Percentiles rank a stretch among this genome's conserved stretches.
Conservation (phyloP, 371 early-diverging fungal species). For the Rhizopus sp. region DNA sequence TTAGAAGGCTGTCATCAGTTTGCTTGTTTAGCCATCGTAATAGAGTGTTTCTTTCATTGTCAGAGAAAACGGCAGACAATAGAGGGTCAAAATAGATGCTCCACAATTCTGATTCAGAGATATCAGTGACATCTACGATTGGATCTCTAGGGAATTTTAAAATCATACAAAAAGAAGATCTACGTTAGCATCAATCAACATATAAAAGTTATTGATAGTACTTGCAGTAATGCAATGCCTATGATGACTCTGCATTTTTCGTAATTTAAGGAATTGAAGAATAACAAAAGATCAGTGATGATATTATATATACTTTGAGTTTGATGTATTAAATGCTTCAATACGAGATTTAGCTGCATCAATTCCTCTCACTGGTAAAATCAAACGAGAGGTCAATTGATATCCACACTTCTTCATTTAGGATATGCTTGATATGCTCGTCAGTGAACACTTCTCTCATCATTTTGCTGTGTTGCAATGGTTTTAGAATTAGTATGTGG, state of each 20-base stretch:
- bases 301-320: constrained; percentile 4
- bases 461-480: constrained; percentile 10
- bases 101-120: constrained; percentile 8
- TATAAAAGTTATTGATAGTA: constrained; percentile 6
- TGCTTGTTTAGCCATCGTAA: constrained; percentile 12
- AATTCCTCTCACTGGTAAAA: constrained; percentile 10
- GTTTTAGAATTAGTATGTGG: constrained; percentile 9
- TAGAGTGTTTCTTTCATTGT: constrained; percentile 8
- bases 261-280: constrained; percentile 5
- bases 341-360: not conserved
- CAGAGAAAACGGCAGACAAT: constrained; percentile 6
- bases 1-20: constrained; percentile 3
- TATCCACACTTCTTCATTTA: not conserved
- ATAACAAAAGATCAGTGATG: constrained; percentile 3
- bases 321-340: constrained; percentile 4
- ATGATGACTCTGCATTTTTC: constrained; percentile 9
- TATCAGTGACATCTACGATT: constrained; percentile 3
- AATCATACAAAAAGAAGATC: constrained; percentile 9
- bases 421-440: constrained; percentile 1
- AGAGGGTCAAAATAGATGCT: constrained; percentile 8
- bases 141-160: constrained; percentile 8
- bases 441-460: constrained; percentile 7
- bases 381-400: constrained; percentile 2
- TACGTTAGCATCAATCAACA: constrained; percentile 7
- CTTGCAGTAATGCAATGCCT: constrained; percentile 9